Evolutionary conservation across 805 yeast species (phyloP).

Genomic region (Kuraishia cidri): DNA sequence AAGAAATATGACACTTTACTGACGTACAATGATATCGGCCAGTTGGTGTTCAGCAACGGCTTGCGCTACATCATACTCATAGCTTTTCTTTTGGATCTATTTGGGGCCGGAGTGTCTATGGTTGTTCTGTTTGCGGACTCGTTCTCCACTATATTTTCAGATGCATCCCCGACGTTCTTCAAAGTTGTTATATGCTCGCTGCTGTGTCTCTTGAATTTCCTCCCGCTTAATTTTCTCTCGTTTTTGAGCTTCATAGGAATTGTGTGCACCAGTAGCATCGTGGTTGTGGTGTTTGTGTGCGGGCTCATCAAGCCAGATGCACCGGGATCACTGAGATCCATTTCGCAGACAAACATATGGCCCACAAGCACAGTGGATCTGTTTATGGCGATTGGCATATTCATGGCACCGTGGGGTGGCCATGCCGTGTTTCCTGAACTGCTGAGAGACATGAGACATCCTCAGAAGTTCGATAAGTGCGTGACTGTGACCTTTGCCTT

Average conservation of each 20-base stretch:
- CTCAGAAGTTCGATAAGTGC: slow-evolving; percentile 43
- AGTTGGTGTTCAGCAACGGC: slow-evolving; percentile 33
- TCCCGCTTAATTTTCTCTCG: slow-evolving; percentile 69
- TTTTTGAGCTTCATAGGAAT: slow-evolving; percentile 66
- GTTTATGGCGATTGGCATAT: slow-evolving; percentile 54
- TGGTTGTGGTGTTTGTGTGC: slow-evolving; percentile 44
- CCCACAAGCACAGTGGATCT: slow-evolving; percentile 46
- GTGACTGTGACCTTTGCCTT: slow-evolving; percentile 50
- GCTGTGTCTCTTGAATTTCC: slow-evolving; percentile 40
- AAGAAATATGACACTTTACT: slow-evolving; percentile 25
- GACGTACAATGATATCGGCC: slow-evolving; percentile 56
- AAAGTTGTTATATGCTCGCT: slow-evolving; percentile 29
- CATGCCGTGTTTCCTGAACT: slow-evolving; percentile 75
- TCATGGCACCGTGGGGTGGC: slow-evolving; percentile 81
- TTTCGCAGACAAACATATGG: slow-evolving; percentile 59
- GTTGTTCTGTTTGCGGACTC: slow-evolving; percentile 55
- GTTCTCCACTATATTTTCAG: slow-evolving; percentile 37
- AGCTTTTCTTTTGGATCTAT: slow-evolving; percentile 45
- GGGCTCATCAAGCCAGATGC: slow-evolving; percentile 51
- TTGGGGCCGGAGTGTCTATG: slow-evolving; percentile 55
- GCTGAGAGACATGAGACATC: slow-evolving; percentile 64
- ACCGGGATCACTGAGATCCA: slow-evolving; percentile 68
- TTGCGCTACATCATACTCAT: slow-evolving; percentile 33
- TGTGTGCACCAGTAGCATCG: slow-evolving; percentile 57
- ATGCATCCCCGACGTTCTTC: slow-evolving; percentile 25